Evolutionary conservation across 768 basidiomycete genomes (phyloP).

Genomic region (Clathrus columnatus): DNA sequence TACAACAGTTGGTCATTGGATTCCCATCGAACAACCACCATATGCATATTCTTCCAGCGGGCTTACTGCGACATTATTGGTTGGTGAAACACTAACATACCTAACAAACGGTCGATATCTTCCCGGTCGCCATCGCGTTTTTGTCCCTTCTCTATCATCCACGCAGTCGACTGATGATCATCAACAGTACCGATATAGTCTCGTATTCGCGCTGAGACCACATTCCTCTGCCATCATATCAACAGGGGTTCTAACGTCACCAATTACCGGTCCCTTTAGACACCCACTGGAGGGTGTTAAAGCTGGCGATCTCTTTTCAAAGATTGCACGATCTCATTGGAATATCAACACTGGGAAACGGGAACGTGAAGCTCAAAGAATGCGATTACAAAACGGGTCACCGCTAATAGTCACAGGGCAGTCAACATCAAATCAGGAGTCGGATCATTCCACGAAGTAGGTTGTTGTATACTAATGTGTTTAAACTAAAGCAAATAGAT

Average conservation of each 20-base stretch:
- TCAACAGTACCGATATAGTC: slow-evolving; percentile 12
- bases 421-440: no score
- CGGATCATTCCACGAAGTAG: no score
- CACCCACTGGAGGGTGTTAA: slow-evolving; percentile 3
- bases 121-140: slow-evolving; percentile 14
- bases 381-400: slow-evolving; percentile 3
- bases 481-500: no score
- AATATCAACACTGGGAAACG: slow-evolving; percentile 13
- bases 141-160: slow-evolving; percentile 10
- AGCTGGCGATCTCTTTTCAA: slow-evolving; percentile 12
- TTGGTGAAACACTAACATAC: slow-evolving; percentile 13
- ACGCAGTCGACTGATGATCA: not conserved
- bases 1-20: slow-evolving; percentile 5
- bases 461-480: no score
- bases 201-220: slow-evolving; percentile 14
- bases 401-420: no score
- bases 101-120: slow-evolving; percentile 14
- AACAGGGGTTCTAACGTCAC: slow-evolving; percentile 10
- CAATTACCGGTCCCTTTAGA: slow-evolving; percentile 11
- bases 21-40: slow-evolving; percentile 13
- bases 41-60: slow-evolving; percentile 1
- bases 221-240: slow-evolving; percentile 11
- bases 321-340: slow-evolving; percentile 14
- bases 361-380: slow-evolving; percentile 10
- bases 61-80: slow-evolving; percentile 14